phyloP scores from a whole-genome alignment of 768 basidiomycete genomes.

The Kwoniella pini region DNA sequence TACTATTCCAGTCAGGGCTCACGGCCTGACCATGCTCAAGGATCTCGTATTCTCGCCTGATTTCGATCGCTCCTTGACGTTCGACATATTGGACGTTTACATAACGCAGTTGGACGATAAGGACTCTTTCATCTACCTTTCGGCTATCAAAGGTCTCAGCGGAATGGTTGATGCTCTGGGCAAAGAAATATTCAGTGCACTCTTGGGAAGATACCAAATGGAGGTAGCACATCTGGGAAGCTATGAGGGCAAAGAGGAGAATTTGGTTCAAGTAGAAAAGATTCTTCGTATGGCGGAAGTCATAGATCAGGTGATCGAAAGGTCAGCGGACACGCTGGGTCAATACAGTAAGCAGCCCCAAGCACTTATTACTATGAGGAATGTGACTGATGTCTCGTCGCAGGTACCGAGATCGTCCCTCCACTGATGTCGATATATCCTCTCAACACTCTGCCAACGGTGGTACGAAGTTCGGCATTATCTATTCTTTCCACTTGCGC shows the following conservation, averaged over 20 bases:
- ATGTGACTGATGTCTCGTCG: background rate
- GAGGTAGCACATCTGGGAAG: slow-evolving; percentile 52
- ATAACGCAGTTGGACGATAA: slow-evolving; percentile 81
- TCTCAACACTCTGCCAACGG: slow-evolving; percentile 65
- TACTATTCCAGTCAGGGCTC: slow-evolving; percentile 87
- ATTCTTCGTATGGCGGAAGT: slow-evolving; percentile 82
- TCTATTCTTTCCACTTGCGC: slow-evolving; percentile 74
- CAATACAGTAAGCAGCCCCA: slow-evolving; percentile 63
- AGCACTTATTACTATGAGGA: background rate
- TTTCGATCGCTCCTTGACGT: slow-evolving; percentile 67
- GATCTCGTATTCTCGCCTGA: slow-evolving; percentile 62
- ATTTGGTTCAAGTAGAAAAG: slow-evolving; percentile 64
- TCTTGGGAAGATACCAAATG: slow-evolving; percentile 67
- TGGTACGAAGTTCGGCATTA: slow-evolving; percentile 68
- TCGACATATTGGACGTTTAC: slow-evolving; percentile 84
- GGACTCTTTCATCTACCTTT: slow-evolving; percentile 93
- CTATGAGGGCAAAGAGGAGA: slow-evolving; percentile 55
- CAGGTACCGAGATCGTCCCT: slow-evolving; percentile 71
- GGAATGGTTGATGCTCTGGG: slow-evolving; percentile 78
- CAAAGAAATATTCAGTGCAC: slow-evolving; percentile 66
- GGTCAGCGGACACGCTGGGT: slow-evolving; percentile 69
- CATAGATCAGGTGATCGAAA: slow-evolving; percentile 70
- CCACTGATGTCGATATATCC: slow-evolving; percentile 68
- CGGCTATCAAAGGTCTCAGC: slow-evolving; percentile 86
- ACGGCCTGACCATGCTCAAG: slow-evolving; percentile 79